Base-by-base conservation (phyloP, 1,139 yeast genomes). In the Blastobotrys illinoisensis region DNA sequence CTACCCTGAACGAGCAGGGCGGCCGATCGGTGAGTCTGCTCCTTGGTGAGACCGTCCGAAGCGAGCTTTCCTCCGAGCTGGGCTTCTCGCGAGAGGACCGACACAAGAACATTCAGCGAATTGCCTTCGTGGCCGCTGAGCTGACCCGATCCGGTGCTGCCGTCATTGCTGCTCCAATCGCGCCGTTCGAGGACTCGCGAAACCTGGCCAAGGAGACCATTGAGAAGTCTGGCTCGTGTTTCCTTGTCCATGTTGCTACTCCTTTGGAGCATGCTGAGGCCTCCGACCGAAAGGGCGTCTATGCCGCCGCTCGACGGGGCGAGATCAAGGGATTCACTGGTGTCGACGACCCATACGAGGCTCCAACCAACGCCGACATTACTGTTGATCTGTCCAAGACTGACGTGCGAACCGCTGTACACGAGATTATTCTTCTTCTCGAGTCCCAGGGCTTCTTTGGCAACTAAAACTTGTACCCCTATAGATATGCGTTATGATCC, bases 111-210 rank as follows among this genome's bases (percentile, higher is more conserved):
- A 62, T 74, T 48, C 74, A 72, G 63, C 71, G 78, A 54, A 74
- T 80, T 56, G 79, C 85, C 11, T 83, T 81, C 64, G 81, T 86
- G 54, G 81, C 91, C 53, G 81, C 86, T 59, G 97, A 91, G 74
- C 81, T 91, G 64, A 88, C 89, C 54, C 83, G 88, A 68, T 82
- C 97, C 32, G 97, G 98, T 54, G 78, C 96, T 16, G 98, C 96
- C 63, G 95, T 91, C 47, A 86, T 91, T 62, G 80, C 88, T 48
- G 80, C 85, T 9, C 79, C 82, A 52, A 75, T 80, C 58, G 79
- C 82, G 44, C 77, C 82, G 28, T 71, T 66, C 55, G 72, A 69
- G 47, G 70, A 68, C 50, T 68, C 75, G 46, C 70, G 78, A 49
- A 62, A 64, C 44, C 71, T 67, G 58, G 77, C 77, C 47, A 71